phyloP scores from a whole-genome alignment of 1,139 yeast genomes.

The Hansenula sp. region DNA sequence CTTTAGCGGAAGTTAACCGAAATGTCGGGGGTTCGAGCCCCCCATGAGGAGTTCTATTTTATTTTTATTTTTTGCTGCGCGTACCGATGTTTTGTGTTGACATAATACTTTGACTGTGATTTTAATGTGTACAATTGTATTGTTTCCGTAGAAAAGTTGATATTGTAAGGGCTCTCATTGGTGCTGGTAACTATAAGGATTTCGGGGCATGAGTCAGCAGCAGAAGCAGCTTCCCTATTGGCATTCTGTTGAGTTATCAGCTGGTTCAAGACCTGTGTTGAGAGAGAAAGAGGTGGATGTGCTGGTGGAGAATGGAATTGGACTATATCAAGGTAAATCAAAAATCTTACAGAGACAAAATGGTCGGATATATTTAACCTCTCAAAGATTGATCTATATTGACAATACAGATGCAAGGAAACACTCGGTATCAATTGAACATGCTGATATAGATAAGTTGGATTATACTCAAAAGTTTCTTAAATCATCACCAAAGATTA shows the following conservation, averaged over 20 bases:
- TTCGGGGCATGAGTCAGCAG: not conserved
- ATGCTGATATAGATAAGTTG: conserved; percentile 40
- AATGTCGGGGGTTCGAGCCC: conserved; percentile 13
- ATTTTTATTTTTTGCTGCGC: conserved; percentile 1
- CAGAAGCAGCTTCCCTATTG: conserved; percentile 29
- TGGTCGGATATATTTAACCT: conserved; percentile 79
- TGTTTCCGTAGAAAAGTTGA: too few relatives aligned
- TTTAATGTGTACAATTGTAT: too few relatives aligned
- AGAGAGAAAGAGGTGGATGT: conserved; percentile 40
- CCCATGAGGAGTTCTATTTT: conserved; percentile 9
- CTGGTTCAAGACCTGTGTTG: conserved; percentile 44
- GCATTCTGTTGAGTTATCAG: conserved; percentile 40
- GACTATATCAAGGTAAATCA: conserved; percentile 66
- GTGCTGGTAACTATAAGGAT: not conserved
- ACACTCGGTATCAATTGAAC: conserved; percentile 46
- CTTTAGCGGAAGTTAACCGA: conserved; percentile 11
- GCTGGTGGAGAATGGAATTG: conserved; percentile 52
- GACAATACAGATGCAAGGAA: conserved; percentile 44
- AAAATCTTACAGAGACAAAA: conserved; percentile 63
- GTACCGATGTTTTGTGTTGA: not conserved
- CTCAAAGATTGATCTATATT: conserved; percentile 67
- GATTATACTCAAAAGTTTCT: conserved; percentile 63
- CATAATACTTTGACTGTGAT: too few relatives aligned
- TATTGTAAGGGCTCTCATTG: too few relatives aligned
- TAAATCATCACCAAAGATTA: conserved; percentile 76